phyloP scores from a whole-genome alignment of 306 rosid genomes.

The Hippophae tibetana region DNA sequence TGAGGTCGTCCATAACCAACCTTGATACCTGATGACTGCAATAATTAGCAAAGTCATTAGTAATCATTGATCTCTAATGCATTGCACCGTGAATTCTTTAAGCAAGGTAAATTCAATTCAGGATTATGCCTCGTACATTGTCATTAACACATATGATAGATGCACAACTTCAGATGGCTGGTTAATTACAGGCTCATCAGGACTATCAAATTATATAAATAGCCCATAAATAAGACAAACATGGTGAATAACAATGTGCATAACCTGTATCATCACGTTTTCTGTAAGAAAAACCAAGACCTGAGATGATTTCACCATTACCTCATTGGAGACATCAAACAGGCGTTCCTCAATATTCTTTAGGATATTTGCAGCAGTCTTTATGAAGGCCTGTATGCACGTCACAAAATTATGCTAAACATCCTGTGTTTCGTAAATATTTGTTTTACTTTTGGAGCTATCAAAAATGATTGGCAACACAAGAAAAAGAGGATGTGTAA shows the following conservation, averaged over 20 bases:
- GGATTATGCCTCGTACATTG: neutral
- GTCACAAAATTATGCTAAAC: constrained; percentile 3
- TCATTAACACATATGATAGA: neutral
- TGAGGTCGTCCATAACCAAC: constrained; percentile 73
- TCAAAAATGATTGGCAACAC: neutral
- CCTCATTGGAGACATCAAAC: constrained; percentile 92
- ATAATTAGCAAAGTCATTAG: neutral
- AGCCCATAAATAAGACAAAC: neutral
- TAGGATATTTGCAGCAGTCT: constrained; percentile 82
- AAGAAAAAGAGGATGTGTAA: neutral
- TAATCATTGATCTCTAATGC: neutral
- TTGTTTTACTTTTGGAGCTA: neutral
- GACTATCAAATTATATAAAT: too few relatives aligned
- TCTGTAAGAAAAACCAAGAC: neutral
- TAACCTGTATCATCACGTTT: constrained; percentile 4
- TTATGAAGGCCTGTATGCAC: constrained; percentile 65
- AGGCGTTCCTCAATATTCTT: constrained; percentile 90
- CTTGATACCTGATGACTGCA: constrained; percentile 91
- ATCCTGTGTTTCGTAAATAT: neutral
- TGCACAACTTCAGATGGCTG: neutral
- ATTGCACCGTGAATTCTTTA: neutral
- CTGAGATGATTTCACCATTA: constrained; percentile 18
- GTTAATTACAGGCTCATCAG: too few relatives aligned
- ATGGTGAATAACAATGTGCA: neutral
- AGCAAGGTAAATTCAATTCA: neutral